Base-by-base conservation (phyloP, 2,329 filamentous ascomycete genomes). In the Alternaria tenuissima region DNA sequence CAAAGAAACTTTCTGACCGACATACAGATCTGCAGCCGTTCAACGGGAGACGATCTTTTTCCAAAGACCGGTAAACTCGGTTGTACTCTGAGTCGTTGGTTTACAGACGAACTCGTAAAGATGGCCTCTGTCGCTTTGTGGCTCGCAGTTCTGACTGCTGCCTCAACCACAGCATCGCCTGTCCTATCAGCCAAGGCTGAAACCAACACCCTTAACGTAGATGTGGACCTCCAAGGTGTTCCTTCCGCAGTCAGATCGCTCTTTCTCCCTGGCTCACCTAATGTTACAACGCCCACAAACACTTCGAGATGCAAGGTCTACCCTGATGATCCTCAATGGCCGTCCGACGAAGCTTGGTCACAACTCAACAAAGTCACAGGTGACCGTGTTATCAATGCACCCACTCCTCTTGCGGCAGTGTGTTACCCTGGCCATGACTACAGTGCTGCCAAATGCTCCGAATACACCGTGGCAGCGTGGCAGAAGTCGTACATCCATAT, bases 241-340 rank as follows among this genome's bases (percentile, higher is more conserved):
- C 30, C 59, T 32, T 54, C 66, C 22, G 51, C 62, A 3, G 43
- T 76, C 47, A 68, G 61, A 46, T 52, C 58, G 5, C 66, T 76
- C 5, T 75, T 76, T 20, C 53, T 62, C 11, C 64, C 70, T 4
- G 59, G 52, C 22, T 62, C 63, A 20, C 52, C 55, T 16, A 28
- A 28, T 20, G 20, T n/a, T 12, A 38, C 61, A 14, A 16, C 62
- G 3, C 57, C 67, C 20, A 62, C 53, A n/a, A 64, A 61, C 28
- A 61, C 59, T 9, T 70, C 70, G 11, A 58, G 70, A 61, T 86
- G 84, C 75, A 86, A 85, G 70, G 77, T 82, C 2, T 82, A 80
- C 46, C 84, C 83, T 2, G 80, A 78, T 20, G 79, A 80, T 14
- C 24, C 70, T 7, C 70, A 70, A 47, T 87, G 85, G 86, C 86